Base-by-base conservation (phyloP, 768 basidiomycete species). In the Lactarius tabidus region DNA sequence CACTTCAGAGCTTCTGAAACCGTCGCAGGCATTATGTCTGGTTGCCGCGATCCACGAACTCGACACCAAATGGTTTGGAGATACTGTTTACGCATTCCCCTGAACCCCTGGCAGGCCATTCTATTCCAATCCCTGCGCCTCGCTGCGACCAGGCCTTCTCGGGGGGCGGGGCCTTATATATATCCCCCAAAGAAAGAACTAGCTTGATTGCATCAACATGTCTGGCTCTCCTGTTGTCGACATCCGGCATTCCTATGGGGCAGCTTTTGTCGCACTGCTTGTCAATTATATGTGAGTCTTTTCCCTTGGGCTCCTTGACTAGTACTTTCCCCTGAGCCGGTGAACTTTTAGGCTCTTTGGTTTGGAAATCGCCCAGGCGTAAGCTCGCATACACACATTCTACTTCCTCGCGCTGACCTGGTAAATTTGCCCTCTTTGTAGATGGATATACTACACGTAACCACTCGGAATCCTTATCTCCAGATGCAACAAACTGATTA, bases 371-470 rank as follows among this genome's bases (percentile, higher is more conserved):
- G 14, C 31, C 8, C 63, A 64, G 29, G 18, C 31, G 63, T 64
- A 23, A 54, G 57, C 10, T 12, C n/a, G 6, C 3, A 14, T 45
- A 20, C n/a, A 54, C 28, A 6, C 1, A 9, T 6, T 59, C 29
- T 18, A 18, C 3, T 54, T 36, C 38, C 3, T 41, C 36, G 9
- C 26, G 1, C 41, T 43, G 57, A 53, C 52, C n/a, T 14, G 41
- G 14, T 8, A 28, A 15, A 29, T 54, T 23, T 48, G 45, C 18
- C 18, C 18, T 20, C 28, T 39, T 20, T 53, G 29, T 33, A 64
- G 63, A 28, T 64, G 63, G 63, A 18, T 10, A 5, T 64, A 59
- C 23, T 59, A 20, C 18, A 43, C 9, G 63, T 64, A 35, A 36
- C 8, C 12, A n/a, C n/a, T n/a, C n/a, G n/a, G n/a, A 7, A 12